phyloP scores from a whole-genome alignment of 352 stramenopile genomes.

The Globisporangium solare region DNA sequence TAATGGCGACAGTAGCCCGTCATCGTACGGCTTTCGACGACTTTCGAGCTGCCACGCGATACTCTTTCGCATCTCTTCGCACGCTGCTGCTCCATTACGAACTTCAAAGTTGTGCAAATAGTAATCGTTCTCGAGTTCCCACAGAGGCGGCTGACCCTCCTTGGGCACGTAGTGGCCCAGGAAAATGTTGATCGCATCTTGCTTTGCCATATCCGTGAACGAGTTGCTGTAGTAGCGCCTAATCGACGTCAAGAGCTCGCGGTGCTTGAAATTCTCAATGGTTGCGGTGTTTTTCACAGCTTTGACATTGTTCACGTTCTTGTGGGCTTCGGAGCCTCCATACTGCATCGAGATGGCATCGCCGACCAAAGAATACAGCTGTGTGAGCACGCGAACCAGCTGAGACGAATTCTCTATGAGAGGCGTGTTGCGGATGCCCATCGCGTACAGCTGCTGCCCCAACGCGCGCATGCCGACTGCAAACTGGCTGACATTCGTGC shows the following conservation, averaged over 20 bases:
- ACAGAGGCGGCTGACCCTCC: slow-evolving; percentile 59
- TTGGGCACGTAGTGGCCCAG: slow-evolving; percentile 90
- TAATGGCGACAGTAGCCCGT: slow-evolving; percentile 6
- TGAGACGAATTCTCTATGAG: slow-evolving; percentile 86
- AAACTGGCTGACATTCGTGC: slow-evolving; percentile 86
- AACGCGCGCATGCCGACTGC: slow-evolving; percentile 89
- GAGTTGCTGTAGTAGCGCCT: slow-evolving; percentile 99
- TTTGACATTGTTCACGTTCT: slow-evolving; percentile 83
- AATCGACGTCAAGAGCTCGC: slow-evolving; percentile 98
- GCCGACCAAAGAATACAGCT: slow-evolving; percentile 97
- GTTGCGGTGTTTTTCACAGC: slow-evolving; percentile 69
- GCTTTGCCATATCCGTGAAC: slow-evolving; percentile 98
- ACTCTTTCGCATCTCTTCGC: slow-evolving; percentile 58
- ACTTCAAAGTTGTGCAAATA: slow-evolving; percentile 91
- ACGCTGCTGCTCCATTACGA: slow-evolving; percentile 53
- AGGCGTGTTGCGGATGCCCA: slow-evolving; percentile 92
- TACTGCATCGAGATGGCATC: slow-evolving; percentile 99
- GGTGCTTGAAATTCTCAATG: slow-evolving; percentile 90
- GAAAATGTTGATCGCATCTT: slow-evolving; percentile 99
- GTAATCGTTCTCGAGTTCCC: slow-evolving; percentile 87
- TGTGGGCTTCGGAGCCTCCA: slow-evolving; percentile 98
- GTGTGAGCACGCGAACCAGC: slow-evolving; percentile 95
- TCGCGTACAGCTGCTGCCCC: slow-evolving; percentile 94
- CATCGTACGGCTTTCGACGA: slow-evolving; percentile 23
- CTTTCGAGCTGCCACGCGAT: slow-evolving; percentile 60